These are phyloP conservation scores for Fusarium sulawesiense DNA, from an alignment of 2,329 filamentous ascomycete species.

Conservation along the genomic window DNA sequence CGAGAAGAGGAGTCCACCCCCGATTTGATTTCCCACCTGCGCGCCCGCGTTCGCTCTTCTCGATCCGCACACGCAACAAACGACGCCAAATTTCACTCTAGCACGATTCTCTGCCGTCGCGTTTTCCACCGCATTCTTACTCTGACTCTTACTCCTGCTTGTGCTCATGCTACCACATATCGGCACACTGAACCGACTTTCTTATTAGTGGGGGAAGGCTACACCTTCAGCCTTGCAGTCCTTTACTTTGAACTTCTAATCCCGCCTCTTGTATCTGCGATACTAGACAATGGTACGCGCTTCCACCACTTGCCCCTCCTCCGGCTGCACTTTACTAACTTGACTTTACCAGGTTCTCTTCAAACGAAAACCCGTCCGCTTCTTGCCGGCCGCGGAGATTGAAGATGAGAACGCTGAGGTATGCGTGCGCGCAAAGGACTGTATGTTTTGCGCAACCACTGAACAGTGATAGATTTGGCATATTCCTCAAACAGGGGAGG, in stretches of 20 bases:
- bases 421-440: constrained; percentile 46
- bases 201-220: constrained; percentile 48
- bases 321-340: constrained; percentile 19
- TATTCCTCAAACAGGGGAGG: constrained; percentile 88
- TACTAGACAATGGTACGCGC: constrained; percentile 41
- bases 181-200: constrained; percentile 26
- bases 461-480: constrained; percentile 79
- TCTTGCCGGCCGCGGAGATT: constrained; percentile 76
- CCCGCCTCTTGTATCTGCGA: constrained; percentile 34
- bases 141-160: constrained; percentile 28
- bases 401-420: constrained; percentile 88
- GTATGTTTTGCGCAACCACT: constrained; percentile 19
- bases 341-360: constrained; percentile 78
- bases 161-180: constrained; percentile 38
- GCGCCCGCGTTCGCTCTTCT: constrained; percentile 38
- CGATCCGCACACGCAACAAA: constrained; percentile 30
- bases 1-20: constrained; percentile 37
- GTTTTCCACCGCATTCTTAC: constrained; percentile 30
- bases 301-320: neutral
- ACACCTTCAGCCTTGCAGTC: constrained; percentile 42
- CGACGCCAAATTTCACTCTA: constrained; percentile 26
- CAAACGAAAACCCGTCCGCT: constrained; percentile 94
- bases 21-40: constrained; percentile 39
- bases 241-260: constrained; percentile 28
- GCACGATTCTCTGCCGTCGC: constrained; percentile 25